Evolutionary conservation across 192 early-diverging fungal genomes (phyloP), one percentile per base, ranked within the genome.

Genomic region (Geosiphon pyriformis): DNA sequence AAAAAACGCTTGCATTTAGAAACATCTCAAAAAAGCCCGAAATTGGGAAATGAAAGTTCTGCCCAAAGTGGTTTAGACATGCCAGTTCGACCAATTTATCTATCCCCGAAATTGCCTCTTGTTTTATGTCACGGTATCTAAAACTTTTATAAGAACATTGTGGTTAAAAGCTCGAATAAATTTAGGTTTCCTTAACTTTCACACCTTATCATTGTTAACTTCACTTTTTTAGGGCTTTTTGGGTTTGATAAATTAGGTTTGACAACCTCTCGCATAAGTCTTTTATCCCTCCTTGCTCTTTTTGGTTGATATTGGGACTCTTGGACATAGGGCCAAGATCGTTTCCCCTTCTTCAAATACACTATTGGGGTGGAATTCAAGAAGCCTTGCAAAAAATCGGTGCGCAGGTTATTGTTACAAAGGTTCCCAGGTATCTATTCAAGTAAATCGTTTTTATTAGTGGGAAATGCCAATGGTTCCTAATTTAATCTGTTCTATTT

Each of bases 41-140:
- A 42, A 42, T 42, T 6, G 37, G 37, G 37, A 10, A 42, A 6
- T 42, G 37, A 42, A 42, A 10, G 7, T 10, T 6, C 37, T 42
- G 15, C 6, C 6, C 6, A 15, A 42, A 42, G 15, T 15, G 37
- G 37, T 42, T 59, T 72, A 27, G 53, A 75, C 3, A 75, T 75
- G 67, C 87, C 83, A 6, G 75, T 91, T 3, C 80, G 70, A 30
- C 76, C 89, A 11, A 69, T 75, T n/a, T 92, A 93, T 71, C 71
- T 80, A 58, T 87, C 92, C 12, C 90, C 91, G 1, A 75, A 85
- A 2, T 75, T 89, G 59, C 88, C 92, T 2, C 81, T 96, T 33
- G 90, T 94, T 1, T 80, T 96, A 7, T 94, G 92, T 68, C 94
- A 96, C 70, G 94, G 88, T 77, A 73, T 26, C 70, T 30, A n/a